Evolutionary conservation across 2,329 filamentous ascomycete species (phyloP).

Genomic region (Colletotrichum echinochloae): DNA sequence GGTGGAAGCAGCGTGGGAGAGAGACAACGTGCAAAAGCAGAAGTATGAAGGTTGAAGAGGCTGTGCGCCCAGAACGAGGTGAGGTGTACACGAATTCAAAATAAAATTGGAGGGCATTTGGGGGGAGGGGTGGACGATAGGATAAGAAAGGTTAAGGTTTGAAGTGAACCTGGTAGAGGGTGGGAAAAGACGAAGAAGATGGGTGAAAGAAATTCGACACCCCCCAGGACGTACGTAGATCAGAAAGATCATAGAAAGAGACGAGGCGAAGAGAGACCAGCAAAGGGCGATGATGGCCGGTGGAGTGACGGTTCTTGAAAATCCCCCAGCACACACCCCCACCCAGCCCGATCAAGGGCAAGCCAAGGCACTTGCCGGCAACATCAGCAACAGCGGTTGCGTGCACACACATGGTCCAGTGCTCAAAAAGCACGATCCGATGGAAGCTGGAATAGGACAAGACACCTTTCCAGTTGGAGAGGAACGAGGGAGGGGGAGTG

Average conservation of each 20-base stretch:
- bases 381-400: conserved; percentile 8
- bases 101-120: conserved; percentile 37
- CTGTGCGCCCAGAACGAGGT: conserved; percentile 23
- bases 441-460: conserved; percentile 20
- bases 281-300: conserved; percentile 21
- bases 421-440: conserved; percentile 27
- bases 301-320: conserved; percentile 36
- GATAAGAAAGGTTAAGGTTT: conserved; percentile 40
- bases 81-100: conserved; percentile 23
- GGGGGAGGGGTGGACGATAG: conserved; percentile 16
- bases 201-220: conserved; percentile 4
- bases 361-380: not conserved
- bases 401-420: not conserved
- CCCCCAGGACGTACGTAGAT: conserved; percentile 10
- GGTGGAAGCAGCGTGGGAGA: conserved; percentile 37
- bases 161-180: conserved; percentile 32
- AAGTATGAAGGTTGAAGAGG: conserved; percentile 20
- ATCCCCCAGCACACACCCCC: conserved; percentile 11
- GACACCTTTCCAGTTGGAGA: conserved; percentile 13
- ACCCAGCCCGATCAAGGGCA: not conserved
- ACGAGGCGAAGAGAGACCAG: not conserved
- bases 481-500: not conserved
- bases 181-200: conserved; percentile 20
- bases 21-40: conserved; percentile 28
- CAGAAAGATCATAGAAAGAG: conserved; percentile 8